These are phyloP conservation scores for Hypoxylon sp. DNA, from an alignment of 2,329 filamentous ascomycete species.

Conservation along the genomic window DNA sequence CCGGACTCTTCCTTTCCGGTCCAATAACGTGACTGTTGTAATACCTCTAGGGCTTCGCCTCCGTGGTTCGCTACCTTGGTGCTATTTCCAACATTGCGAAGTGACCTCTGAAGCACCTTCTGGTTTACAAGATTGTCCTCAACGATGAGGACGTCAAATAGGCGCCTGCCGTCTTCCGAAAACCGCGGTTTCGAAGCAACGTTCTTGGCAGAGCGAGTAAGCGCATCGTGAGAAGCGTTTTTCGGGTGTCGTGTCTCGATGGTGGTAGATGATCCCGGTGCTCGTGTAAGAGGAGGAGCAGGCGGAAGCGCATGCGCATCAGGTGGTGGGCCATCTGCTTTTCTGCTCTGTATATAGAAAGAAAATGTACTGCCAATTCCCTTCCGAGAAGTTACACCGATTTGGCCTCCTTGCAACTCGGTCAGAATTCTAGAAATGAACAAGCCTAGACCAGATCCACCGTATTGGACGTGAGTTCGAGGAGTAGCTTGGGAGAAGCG, in stretches of 20 bases:
- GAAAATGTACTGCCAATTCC: conserved; percentile 81
- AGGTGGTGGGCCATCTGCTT: conserved; percentile 60
- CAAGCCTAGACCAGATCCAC: conserved; percentile 77
- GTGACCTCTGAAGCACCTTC: conserved; percentile 72
- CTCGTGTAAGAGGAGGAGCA: conserved; percentile 50
- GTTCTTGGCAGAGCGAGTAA: conserved; percentile 33
- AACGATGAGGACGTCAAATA: conserved; percentile 73
- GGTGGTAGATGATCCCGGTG: conserved; percentile 55
- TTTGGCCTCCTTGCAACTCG: conserved; percentile 83
- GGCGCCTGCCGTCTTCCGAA: conserved; percentile 53
- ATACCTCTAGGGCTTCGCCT: conserved; percentile 71
- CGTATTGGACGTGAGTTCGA: conserved; percentile 79
- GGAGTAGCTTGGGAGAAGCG: conserved; percentile 78
- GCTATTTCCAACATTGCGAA: conserved; percentile 72
- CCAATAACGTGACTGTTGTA: conserved; percentile 72
- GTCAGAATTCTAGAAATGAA: conserved; percentile 84
- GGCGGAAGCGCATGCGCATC: conserved; percentile 57
- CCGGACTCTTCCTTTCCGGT: conserved; percentile 62
- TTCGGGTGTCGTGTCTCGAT: conserved; percentile 53
- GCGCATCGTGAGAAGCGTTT: conserved; percentile 24
- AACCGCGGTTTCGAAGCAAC: conserved; percentile 46
- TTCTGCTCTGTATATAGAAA: conserved; percentile 80
- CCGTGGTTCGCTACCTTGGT: conserved; percentile 76
- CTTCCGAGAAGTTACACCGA: conserved; percentile 77
- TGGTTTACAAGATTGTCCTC: conserved; percentile 79